Evolutionary conservation across 805 yeast species (phyloP), one percentile per base, ranked within the genome.

Genomic region (Brettanomyces naardenensis): DNA sequence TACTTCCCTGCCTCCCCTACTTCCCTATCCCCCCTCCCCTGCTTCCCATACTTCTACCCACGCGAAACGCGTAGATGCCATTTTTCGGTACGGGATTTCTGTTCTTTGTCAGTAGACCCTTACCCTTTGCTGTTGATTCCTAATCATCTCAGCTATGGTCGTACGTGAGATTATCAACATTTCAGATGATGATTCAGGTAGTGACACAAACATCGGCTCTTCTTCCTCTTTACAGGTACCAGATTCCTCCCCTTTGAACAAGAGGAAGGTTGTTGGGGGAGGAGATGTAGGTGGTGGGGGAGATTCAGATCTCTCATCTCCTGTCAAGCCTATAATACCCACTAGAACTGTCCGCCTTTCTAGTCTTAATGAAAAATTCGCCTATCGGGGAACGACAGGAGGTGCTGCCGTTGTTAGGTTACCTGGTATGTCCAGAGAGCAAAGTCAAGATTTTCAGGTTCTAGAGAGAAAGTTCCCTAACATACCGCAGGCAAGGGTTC

Each of bases 161-260:
- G 20, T 23, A 14, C 17, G 36, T 3, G 36, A 33, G 23, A 10
- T 33, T 19, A 33, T 33, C 14, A 21, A 25, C 20, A 19, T 33
- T 11, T 33, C 36, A 5, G 19, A 27, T 21, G 13, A 15, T 5
- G 32, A 27, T 13, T 13, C 17, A 13, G 33, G 14, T 18, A 14
- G 17, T 7, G 32, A 35, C 13, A 13, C 21, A 11, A 32, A 19
- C 6, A 14, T 20, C 5, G 36, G n/a, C 29, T 19, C 34, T 13
- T 11, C 25, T 2, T 59, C 61, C 19, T 36, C 48, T 9, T 56
- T 73, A 3, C 76, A 73, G 43, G 75, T 73, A 4, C 76, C 73
- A 2, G 69, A 64, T 39, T 70, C 78, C 1, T 71, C 77, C 1
- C 75, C 52, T 4, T 27, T 37, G 25, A 28, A 25, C 14, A n/a